These are phyloP conservation scores for Tolypocladium guangdongense DNA, from an alignment of 2,329 filamentous ascomycete species.

Conservation along the genomic window DNA sequence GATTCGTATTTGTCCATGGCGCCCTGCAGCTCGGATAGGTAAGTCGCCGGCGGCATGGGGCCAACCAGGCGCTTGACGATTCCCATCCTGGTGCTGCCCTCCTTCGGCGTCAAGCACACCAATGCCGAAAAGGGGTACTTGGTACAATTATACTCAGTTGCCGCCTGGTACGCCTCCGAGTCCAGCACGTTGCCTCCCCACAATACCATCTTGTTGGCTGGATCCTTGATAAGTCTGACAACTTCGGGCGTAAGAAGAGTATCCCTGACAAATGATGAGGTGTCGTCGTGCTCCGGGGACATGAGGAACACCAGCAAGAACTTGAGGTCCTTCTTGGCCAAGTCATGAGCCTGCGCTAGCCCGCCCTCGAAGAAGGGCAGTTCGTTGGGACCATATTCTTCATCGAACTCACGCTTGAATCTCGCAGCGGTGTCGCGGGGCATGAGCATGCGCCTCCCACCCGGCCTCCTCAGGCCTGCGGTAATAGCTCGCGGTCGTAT, in stretches of 20 bases:
- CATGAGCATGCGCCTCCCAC: constrained; percentile 63
- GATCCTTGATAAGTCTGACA: constrained; percentile 60
- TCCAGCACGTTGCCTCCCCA: constrained; percentile 94
- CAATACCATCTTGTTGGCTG: constrained; percentile 68
- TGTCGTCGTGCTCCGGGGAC: constrained; percentile 93
- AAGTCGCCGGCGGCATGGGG: constrained; percentile 56
- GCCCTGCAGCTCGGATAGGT: constrained; percentile 62
- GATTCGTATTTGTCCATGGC: constrained; percentile 68
- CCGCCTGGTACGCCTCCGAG: constrained; percentile 87
- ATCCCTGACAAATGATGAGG: constrained; percentile 65
- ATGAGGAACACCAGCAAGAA: constrained; percentile 82
- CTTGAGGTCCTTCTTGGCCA: constrained; percentile 82
- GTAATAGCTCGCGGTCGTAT: constrained; percentile 44
- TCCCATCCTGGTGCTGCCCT: constrained; percentile 81
- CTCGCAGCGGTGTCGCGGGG: constrained; percentile 80
- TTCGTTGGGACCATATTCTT: constrained; percentile 67
- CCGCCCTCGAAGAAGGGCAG: constrained; percentile 79
- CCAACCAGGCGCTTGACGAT: constrained; percentile 72
- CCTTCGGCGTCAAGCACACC: constrained; percentile 76
- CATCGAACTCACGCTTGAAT: constrained; percentile 88
- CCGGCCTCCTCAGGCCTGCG: constrained; percentile 46
- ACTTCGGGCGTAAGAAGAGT: constrained; percentile 72
- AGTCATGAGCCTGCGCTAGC: constrained; percentile 83
- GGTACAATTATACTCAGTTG: constrained; percentile 75
- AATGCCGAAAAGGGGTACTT: constrained; percentile 87